phyloP scores from a whole-genome alignment of 176 grass and related monocot genomes.

The Dactylis glomerata region DNA sequence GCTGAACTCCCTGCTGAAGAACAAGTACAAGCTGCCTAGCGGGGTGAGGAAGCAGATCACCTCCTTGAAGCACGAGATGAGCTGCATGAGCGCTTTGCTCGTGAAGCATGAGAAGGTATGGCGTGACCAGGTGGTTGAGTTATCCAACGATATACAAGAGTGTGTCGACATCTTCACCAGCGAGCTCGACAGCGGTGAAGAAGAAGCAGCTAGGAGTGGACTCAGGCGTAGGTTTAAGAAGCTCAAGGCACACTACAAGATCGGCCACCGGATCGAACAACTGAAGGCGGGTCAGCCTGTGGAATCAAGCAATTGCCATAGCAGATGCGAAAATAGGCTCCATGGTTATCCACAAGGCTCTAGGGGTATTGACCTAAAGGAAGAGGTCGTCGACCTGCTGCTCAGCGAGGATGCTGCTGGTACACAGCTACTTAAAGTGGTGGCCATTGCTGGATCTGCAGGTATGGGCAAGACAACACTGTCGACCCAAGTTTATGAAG shows the following conservation, averaged over 20 bases:
- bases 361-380: no score
- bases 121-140: background rate
- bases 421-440: no score
- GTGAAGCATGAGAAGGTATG: background rate
- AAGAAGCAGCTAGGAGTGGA: background rate
- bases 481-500: no score
- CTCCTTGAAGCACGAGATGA: conserved; percentile 23
- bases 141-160: no score
- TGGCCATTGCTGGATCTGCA: no score
- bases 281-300: background rate
- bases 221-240: background rate
- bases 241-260: background rate
- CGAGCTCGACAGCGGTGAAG: background rate
- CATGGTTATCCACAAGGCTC: background rate
- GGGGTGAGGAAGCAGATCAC: background rate
- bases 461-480: no score
- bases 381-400: no score
- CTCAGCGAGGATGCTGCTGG: no score
- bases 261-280: background rate
- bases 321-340: background rate
- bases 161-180: no score
- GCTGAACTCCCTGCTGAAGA: background rate
- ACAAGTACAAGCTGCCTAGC: background rate
- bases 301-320: background rate
- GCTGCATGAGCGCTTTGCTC: conserved; percentile 17